A percentile compares a stretch with the other conserved stretches of the same genome.
phyloP scores from a whole-genome alignment of 176 grass and related monocot species.

The Aegilops bicornis region DNA sequence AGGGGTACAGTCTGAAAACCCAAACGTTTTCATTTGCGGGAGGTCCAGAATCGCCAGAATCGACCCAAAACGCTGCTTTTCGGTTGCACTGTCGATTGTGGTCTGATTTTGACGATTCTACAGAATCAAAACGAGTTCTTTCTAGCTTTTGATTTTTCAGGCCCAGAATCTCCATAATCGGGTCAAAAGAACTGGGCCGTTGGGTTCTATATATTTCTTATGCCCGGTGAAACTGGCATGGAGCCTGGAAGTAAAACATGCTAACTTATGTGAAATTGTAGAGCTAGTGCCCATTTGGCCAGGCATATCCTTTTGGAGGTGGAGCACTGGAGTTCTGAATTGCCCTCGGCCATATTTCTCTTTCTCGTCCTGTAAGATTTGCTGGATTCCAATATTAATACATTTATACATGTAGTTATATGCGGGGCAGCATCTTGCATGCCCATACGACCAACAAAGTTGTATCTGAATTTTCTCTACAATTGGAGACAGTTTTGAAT shows the following conservation, averaged over 20 bases:
- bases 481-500: slow-evolving; percentile 21
- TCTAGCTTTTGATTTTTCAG: no score
- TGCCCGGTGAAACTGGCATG: slow-evolving; percentile 6
- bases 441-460: neutral
- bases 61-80: no score
- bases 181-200: no score
- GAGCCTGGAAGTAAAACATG: neutral
- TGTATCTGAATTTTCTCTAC: neutral
- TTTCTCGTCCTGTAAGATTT: slow-evolving; percentile 5
- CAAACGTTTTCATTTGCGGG: no score
- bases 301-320: slow-evolving; percentile 17
- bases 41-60: no score
- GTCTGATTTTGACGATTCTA: no score
- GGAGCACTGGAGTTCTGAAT: slow-evolving; percentile 17
- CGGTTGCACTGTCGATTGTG: no score
- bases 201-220: neutral
- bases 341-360: neutral
- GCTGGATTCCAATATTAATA: slow-evolving; percentile 16
- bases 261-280: slow-evolving; percentile 14
- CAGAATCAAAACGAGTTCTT: no score
- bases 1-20: no score
- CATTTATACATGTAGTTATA: slow-evolving; percentile 5
- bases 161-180: no score
- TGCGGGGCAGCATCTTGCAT: neutral
- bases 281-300: neutral